phyloP scores from a whole-genome alignment of 2,329 filamentous ascomycete species.

The Fusarium equiseti region DNA sequence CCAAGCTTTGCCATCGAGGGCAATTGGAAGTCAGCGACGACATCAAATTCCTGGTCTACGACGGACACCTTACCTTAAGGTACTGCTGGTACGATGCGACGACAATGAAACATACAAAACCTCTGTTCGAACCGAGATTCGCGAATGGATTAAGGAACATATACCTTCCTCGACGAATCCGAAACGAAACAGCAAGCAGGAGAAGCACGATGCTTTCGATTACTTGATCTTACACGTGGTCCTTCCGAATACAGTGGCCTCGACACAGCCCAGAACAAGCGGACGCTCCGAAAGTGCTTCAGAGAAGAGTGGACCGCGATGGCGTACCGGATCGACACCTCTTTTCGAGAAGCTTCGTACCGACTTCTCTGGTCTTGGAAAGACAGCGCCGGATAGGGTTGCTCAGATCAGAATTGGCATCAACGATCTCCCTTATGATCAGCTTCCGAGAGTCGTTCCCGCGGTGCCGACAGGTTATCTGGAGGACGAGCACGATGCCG shows the following conservation, averaged over 20 bases:
- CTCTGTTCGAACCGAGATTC: conserved; percentile 79
- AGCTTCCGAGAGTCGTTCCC: conserved; percentile 71
- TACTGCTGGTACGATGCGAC: conserved; percentile 91
- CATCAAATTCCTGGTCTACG: conserved; percentile 96
- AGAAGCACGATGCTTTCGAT: conserved; percentile 96
- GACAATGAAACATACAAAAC: conserved; percentile 95
- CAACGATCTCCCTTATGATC: conserved; percentile 75
- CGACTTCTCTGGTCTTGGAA: conserved; percentile 84
- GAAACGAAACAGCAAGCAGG: conserved; percentile 72
- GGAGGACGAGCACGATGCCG: conserved; percentile 81
- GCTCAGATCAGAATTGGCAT: conserved; percentile 85
- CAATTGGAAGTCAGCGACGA: conserved; percentile 66
- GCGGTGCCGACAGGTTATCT: conserved; percentile 72
- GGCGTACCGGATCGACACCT: conserved; percentile 83
- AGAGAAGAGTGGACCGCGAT: conserved; percentile 80
- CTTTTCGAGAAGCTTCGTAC: conserved; percentile 89
- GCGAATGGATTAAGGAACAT: conserved; percentile 91
- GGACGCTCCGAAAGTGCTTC: conserved; percentile 66
- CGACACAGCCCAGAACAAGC: conserved; percentile 78
- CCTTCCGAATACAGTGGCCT: conserved; percentile 84
- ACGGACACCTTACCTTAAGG: conserved; percentile 92
- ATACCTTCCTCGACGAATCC: conserved; percentile 70
- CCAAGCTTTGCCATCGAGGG: conserved; percentile 49
- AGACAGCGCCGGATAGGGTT: conserved; percentile 79
- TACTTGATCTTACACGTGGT: conserved; percentile 96